phyloP scores from a whole-genome alignment of 2,329 filamentous ascomycete genomes.

The Plectosphaerella plurivora region DNA sequence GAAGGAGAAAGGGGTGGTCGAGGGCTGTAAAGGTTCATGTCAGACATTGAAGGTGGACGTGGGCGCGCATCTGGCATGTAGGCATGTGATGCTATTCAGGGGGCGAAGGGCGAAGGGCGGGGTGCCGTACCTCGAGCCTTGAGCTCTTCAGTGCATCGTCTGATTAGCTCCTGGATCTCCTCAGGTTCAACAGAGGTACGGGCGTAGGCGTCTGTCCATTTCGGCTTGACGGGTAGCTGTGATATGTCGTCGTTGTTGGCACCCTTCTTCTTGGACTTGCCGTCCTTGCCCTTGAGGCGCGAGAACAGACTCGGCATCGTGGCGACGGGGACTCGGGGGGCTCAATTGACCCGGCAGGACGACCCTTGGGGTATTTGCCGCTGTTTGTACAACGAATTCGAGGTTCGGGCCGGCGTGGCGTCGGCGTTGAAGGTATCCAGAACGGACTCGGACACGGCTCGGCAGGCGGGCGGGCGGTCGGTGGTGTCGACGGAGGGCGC shows the following conservation, averaged over 20 bases:
- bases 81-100: constrained; percentile 7
- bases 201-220: constrained; percentile 85
- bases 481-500: not conserved
- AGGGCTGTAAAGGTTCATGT: constrained; percentile 53
- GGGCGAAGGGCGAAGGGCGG: constrained; percentile 10
- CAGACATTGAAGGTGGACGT: constrained; percentile 68
- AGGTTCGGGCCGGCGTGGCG: no score
- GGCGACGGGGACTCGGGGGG: not conserved
- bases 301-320: constrained; percentile 57
- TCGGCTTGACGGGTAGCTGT: constrained; percentile 61
- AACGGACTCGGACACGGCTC: no score
- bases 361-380: not conserved
- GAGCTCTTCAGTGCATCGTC: constrained; percentile 82
- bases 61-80: constrained; percentile 80
- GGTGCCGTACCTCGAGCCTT: constrained; percentile 79
- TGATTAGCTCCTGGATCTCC: constrained; percentile 83
- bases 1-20: constrained; percentile 84
- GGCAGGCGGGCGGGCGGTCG: not conserved
- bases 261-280: constrained; percentile 61
- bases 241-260: constrained; percentile 45
- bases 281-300: constrained; percentile 72
- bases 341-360: not conserved
- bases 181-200: constrained; percentile 80
- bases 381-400: not conserved
- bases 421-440: no score